Evolutionary conservation across 1,139 yeast genomes (phyloP), one percentile per base, ranked within the genome.

Genomic region (Blastobotrys illinoisensis): DNA sequence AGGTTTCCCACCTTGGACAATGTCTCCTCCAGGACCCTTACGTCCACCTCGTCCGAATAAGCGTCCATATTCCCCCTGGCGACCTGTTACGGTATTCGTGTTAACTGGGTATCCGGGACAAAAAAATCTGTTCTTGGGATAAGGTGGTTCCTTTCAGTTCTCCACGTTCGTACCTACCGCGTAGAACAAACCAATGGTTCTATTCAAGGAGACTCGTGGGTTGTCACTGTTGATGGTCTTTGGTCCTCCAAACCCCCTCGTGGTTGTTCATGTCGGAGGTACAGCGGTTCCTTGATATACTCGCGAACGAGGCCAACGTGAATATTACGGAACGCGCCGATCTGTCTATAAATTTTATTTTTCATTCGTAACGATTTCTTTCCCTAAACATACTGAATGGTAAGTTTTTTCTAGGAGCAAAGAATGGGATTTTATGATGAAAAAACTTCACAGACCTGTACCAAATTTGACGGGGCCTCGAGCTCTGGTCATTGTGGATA

Each of bases 21-120:
- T 55, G 87, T 85, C 64, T 87, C 95, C 55, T 87, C 87, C 46
- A 90, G 76, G 9, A 90, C 90, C 2, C 89, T 84, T 49, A 88
- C 84, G 63, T 89, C 97, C 2, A 95, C 91, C 67, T 87, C 95
- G 65, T 88, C 95, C 1, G 83, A 75, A 64, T 86, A 93, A 26
- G 81, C 54, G 50, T 56, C 59, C 21, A 32, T 32, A 4, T 32
- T 32, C 40, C 40, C n/a, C 40, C 40, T 32, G 40, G 40, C 16
- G 14, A 11, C 2, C 3, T n/a, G 16, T 5, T 11, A 5, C 14
- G 13, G 40, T 32, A 32, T 13, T 26, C 40, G 40, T 32, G 40
- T 32, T 32, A 32, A 13, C 3, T 5, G 13, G 32, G 32, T 2
- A 9, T 26, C 13, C 32, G 13, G 11, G 13, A 26, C 32, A 26